Base-by-base conservation (phyloP, 2,329 filamentous ascomycete species). In the Exophiala lecanii-corni region DNA sequence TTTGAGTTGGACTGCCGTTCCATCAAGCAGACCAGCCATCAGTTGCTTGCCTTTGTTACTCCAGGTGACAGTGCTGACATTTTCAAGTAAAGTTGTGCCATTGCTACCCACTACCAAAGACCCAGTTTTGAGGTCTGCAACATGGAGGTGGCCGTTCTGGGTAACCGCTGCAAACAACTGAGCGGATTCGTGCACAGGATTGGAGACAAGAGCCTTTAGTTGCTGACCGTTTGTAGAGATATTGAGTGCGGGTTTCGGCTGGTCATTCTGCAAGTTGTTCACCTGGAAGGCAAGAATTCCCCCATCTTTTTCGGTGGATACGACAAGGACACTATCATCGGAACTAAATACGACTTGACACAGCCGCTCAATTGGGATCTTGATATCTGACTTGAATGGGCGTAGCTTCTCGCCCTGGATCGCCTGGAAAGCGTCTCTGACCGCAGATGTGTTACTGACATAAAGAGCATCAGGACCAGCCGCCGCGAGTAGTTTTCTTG, bases 1-100 rank as follows among this genome's bases (percentile, higher is more conserved):
- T 5, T 86, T 88, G 77, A 97, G 83, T 62, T 96, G 89, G 43
- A 78, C 76, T 39, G 84, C 81, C 9, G 81, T 82, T 45, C 92
- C 92, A 64, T 96, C 80, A 5, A 74, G 81, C 55, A 92, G 72
- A 12, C 94, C 92, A 54, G 87, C 89, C 33, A 94, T 82, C 32
- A 98, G 72, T 61, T 97, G 91, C 62, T 95, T 98, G 35, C 92
- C 92, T 61, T 83, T 87, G 48, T 80, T 84, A 63, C 92, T 98
- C 92, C 94, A 98, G 43, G 86, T 83, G 4, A 87, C 76, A 57
- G 85, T 92, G 60, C 82, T 89, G 19, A 94, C 89, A 36, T 84
- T 82, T 19, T 76, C 72, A 57, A 82, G 86, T 51, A 94, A 70
- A 1, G 82, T 69, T 57, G 70, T 75, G 23, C 86, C 86, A 51